Evolutionary conservation across 345 rosid species (phyloP), one percentile per base, ranked within the genome.

Genomic region (Rhizophora mangle): DNA sequence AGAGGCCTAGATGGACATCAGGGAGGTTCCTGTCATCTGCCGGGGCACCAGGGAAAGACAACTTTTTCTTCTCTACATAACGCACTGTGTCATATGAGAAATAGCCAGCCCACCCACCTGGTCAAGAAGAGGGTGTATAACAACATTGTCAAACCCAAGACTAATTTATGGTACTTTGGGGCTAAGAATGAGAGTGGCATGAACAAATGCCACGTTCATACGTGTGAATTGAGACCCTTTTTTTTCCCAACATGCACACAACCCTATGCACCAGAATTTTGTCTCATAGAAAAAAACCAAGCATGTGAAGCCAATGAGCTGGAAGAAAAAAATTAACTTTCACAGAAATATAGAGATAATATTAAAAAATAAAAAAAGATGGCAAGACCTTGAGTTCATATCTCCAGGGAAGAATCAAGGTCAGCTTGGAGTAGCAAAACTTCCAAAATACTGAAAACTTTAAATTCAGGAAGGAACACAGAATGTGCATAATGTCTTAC

Each of bases 101-200:
- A 72, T 88, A 94, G 37, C 97, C 98, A 47, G 91, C 98, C 97
- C 98, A 91, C 5, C 98, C 98, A 81, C 96, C 97, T 94, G 75
- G 65, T 52, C 73, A 70, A 82, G 60, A 59, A 67, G 39, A 62
- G 36, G 13, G 49, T 19, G 27, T n/a, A 59, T 31, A 16, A 59
- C 10, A 37, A 51, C 24, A n/a, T 46, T 36, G 18, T 27, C 46
- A 58, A 8, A 18, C 15, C 18, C 10, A 22, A 16, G 19, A 24
- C 47, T 39, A 39, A 20, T 39, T 52, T 18, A 58, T 22, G 6
- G 29, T 31, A 9, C n/a, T 61, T 54, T 6, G 1, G 31, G 59
- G 57, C 54, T 39, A 1, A 8, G 63, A 24, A 21, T 6, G 8
- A 36, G 53, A 26, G 20, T 1, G 30, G 29, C 3, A 53, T 16